A percentile compares a stretch with the other conserved stretches of the same genome.
Conservation (phyloP, 228 moss, liverwort and hornwort genomes). For the Sphagnum fallax region DNA sequence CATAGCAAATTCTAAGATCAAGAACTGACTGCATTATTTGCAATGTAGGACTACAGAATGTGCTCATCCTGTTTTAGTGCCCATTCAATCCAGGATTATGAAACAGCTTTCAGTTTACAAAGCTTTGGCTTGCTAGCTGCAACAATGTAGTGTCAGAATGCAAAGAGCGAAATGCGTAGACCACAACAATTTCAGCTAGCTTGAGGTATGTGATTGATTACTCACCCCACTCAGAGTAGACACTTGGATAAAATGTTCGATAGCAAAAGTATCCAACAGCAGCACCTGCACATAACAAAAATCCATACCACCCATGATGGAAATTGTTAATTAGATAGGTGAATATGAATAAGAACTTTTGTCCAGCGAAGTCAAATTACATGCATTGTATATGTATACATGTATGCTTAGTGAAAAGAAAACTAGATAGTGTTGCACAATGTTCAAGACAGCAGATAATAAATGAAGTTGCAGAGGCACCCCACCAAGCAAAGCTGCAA, state of each 20-base stretch:
- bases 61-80: background rate
- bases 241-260: too few species aligned
- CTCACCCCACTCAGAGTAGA: conserved; percentile 19
- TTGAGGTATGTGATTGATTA: background rate
- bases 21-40: background rate
- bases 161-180: too few species aligned
- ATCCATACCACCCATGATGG: background rate
- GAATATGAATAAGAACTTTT: background rate
- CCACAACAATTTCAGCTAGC: background rate
- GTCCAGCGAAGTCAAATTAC: background rate
- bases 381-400: too few species aligned
- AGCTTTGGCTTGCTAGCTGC: too few species aligned
- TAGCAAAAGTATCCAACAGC: too few species aligned
- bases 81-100: too few species aligned
- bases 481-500: conserved; percentile 58
- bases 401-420: too few species aligned
- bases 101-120: too few species aligned
- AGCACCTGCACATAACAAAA: background rate
- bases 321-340: background rate
- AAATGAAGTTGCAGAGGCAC: background rate
- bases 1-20: background rate
- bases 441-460: background rate
- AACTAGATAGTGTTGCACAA: background rate
- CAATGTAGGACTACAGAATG: background rate
- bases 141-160: too few species aligned